A percentile compares a stretch with the other conserved stretches of the same genome.
Evolutionary conservation across 164 flowering plant species (phyloP).

Genomic region (Aristolochia fimbriata): DNA sequence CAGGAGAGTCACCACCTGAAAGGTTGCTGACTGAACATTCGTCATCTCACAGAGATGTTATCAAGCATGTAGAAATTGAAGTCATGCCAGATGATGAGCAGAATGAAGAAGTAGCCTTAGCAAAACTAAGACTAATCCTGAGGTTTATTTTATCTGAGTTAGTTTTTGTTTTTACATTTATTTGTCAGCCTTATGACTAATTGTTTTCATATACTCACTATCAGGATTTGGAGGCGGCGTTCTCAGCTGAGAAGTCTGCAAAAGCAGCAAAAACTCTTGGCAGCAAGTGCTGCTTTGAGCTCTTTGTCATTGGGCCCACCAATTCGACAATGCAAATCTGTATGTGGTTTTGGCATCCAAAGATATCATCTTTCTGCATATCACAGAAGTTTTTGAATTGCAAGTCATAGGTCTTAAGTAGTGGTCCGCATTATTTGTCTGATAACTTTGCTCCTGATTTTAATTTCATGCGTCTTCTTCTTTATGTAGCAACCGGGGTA

Average conservation of each 20-base stretch:
- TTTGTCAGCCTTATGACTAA: background rate
- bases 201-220: constrained; percentile 4
- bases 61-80: constrained; percentile 19
- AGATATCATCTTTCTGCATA: background rate
- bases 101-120: constrained; percentile 53
- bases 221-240: constrained; percentile 79
- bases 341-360: constrained; percentile 17
- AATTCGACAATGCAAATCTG: constrained; percentile 35
- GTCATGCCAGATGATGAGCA: constrained; percentile 8
- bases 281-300: constrained; percentile 67
- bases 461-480: constrained; percentile 1
- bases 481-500: constrained; percentile 35
- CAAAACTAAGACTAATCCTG: constrained; percentile 66
- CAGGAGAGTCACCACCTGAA: too few species aligned
- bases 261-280: constrained; percentile 41
- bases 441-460: background rate
- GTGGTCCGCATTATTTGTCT: background rate
- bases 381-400: background rate
- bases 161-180: background rate
- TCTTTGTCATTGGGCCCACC: constrained; percentile 69
- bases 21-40: constrained; percentile 7
- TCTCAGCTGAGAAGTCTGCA: constrained; percentile 43
- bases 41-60: constrained; percentile 6
- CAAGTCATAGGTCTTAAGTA: background rate
- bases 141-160: constrained; percentile 35